Evolutionary conservation across 2,329 filamentous ascomycete genomes (phyloP).

Genomic region (Rutstroemia sp.): DNA sequence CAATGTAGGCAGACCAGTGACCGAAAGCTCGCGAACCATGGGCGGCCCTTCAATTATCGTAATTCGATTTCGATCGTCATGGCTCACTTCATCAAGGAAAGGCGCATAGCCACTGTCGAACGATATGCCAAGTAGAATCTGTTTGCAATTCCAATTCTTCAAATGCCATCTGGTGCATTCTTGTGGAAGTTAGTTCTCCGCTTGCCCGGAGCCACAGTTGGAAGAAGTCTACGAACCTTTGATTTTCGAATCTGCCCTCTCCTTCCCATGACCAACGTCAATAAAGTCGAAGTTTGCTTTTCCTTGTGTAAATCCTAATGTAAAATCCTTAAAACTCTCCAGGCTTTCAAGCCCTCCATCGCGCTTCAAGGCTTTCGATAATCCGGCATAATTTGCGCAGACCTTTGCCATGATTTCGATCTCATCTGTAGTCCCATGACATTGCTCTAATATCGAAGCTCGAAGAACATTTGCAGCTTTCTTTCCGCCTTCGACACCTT

Average conservation of each 20-base stretch:
- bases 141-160: conserved; percentile 53
- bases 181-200: conserved; percentile 15
- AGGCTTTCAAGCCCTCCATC: conserved; percentile 40
- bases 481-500: conserved; percentile 39
- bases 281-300: conserved; percentile 56
- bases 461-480: conserved; percentile 38
- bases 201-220: not conserved
- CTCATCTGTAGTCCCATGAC: conserved; percentile 35
- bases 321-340: conserved; percentile 48
- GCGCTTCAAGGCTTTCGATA: conserved; percentile 42
- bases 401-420: conserved; percentile 50
- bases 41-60: conserved; percentile 48
- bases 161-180: conserved; percentile 46
- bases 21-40: conserved; percentile 41
- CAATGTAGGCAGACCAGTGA: conserved; percentile 40
- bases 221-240: conserved; percentile 37
- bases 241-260: conserved; percentile 53
- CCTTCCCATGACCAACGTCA: conserved; percentile 53
- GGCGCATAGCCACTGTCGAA: conserved; percentile 55
- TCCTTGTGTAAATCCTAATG: conserved; percentile 51
- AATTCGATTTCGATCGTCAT: conserved; percentile 40
- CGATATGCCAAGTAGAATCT: conserved; percentile 53
- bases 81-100: conserved; percentile 48
- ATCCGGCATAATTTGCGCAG: conserved; percentile 45
- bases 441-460: conserved; percentile 40